These are phyloP conservation scores for Aspergillus cristatus DNA, from an alignment of 495 filamentous ascomycete genomes.

Conservation along the genomic window DNA sequence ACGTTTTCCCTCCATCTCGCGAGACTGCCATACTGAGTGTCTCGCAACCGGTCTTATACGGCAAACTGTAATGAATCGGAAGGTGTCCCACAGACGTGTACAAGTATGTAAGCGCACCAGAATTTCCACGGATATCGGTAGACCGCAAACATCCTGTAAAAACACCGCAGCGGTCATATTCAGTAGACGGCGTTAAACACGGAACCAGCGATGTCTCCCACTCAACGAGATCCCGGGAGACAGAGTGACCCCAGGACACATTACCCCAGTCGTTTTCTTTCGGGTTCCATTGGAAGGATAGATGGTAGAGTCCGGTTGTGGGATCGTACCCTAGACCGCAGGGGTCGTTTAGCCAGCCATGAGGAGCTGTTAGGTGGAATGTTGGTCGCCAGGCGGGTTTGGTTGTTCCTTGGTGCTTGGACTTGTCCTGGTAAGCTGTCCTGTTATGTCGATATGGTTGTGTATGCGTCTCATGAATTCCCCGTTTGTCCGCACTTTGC, in stretches of 20 bases:
- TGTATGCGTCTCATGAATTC: background rate
- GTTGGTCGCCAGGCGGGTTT: conserved; percentile 33
- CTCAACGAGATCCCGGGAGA: conserved; percentile 31
- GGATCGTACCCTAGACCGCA: conserved; percentile 48
- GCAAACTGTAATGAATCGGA: conserved; percentile 40
- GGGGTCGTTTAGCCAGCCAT: conserved; percentile 51
- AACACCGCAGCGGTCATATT: conserved; percentile 42
- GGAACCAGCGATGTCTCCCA: conserved; percentile 30
- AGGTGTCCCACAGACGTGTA: conserved; percentile 45
- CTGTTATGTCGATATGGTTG: background rate
- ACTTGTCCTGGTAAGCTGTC: background rate
- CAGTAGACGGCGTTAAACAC: conserved; percentile 23
- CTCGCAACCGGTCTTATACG: conserved; percentile 41
- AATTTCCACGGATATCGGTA: conserved; percentile 30
- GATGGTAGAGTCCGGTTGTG: conserved; percentile 27
- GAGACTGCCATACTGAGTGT: conserved; percentile 41
- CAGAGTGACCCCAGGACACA: conserved; percentile 36
- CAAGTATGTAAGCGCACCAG: conserved; percentile 34
- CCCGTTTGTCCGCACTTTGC: background rate
- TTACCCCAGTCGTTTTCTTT: conserved; percentile 36
- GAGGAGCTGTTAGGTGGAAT: conserved; percentile 42
- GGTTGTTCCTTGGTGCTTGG: background rate
- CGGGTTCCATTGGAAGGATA: conserved; percentile 42
- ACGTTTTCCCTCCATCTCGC: conserved; percentile 40
- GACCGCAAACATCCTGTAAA: conserved; percentile 44